These are phyloP conservation scores for Trifolium subterraneum DNA, from an alignment of 306 rosid species.

Conservation along the genomic window DNA sequence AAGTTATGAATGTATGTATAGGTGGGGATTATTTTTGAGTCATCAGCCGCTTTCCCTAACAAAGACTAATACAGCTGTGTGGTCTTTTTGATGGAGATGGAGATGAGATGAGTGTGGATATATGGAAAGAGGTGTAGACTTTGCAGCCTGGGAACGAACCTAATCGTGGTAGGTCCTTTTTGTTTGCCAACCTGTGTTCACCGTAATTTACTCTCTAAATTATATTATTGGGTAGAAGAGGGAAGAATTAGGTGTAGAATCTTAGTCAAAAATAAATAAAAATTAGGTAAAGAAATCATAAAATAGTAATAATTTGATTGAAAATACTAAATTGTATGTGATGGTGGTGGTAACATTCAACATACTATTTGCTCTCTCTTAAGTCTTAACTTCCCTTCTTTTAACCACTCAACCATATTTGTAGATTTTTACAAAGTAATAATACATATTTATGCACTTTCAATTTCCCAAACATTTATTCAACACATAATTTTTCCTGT, in stretches of 20 bases:
- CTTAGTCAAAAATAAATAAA: too few relatives aligned
- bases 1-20: background rate
- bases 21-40: constrained; percentile 4
- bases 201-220: background rate
- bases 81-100: constrained; percentile 1
- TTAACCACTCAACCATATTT: too few relatives aligned
- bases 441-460: too few relatives aligned
- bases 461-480: too few relatives aligned
- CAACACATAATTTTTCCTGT: too few relatives aligned
- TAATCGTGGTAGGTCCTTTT: constrained; percentile 47
- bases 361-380: too few relatives aligned
- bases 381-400: too few relatives aligned
- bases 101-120: background rate
- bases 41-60: constrained; percentile 13
- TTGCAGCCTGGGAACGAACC: constrained; percentile 19
- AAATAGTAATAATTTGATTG: too few relatives aligned
- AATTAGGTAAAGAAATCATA: too few relatives aligned
- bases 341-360: too few relatives aligned
- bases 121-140: background rate
- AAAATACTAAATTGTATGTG: too few relatives aligned
- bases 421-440: too few relatives aligned
- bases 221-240: background rate
- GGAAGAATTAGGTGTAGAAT: background rate
- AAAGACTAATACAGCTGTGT: constrained; percentile 2
- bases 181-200: constrained; percentile 46